phyloP scores from a whole-genome alignment of 306 rosid genomes.

The Vachellia pachyceras region DNA sequence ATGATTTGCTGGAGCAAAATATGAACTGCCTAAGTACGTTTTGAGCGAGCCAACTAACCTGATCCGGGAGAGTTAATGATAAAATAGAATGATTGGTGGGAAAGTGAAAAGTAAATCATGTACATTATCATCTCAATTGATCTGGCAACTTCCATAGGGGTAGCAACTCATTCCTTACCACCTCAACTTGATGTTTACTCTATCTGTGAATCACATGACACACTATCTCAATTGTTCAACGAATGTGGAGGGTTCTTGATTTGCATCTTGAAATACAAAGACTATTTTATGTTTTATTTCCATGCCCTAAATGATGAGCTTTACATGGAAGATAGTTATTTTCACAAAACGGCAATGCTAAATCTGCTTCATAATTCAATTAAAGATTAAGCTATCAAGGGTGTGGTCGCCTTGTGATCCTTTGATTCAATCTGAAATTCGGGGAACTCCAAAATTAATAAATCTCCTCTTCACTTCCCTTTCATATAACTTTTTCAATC shows the following conservation, averaged over 20 bases:
- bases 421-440: neutral
- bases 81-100: constrained; percentile 40
- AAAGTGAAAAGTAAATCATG: constrained; percentile 78
- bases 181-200: constrained; percentile 47
- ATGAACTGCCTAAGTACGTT: constrained; percentile 95
- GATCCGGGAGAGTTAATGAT: constrained; percentile 67
- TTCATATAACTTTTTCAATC: neutral
- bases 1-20: constrained; percentile 81
- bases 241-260: constrained; percentile 6
- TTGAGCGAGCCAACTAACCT: constrained; percentile 98
- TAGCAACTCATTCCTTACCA: constrained; percentile 44
- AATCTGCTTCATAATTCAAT: neutral
- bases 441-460: neutral
- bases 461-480: neutral
- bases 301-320: neutral
- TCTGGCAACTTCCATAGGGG: constrained; percentile 57
- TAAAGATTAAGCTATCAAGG: neutral
- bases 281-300: constrained; percentile 16
- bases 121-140: constrained; percentile 67
- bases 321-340: neutral
- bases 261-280: constrained; percentile 29
- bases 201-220: constrained; percentile 28
- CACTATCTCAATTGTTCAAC: constrained; percentile 14
- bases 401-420: neutral
- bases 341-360: neutral